Percentiles rank a stretch among this genome's conserved stretches.
These are phyloP conservation scores for Ceratopteris richardii DNA, from an alignment of 75 land plant genomes.

Conservation along the genomic window DNA sequence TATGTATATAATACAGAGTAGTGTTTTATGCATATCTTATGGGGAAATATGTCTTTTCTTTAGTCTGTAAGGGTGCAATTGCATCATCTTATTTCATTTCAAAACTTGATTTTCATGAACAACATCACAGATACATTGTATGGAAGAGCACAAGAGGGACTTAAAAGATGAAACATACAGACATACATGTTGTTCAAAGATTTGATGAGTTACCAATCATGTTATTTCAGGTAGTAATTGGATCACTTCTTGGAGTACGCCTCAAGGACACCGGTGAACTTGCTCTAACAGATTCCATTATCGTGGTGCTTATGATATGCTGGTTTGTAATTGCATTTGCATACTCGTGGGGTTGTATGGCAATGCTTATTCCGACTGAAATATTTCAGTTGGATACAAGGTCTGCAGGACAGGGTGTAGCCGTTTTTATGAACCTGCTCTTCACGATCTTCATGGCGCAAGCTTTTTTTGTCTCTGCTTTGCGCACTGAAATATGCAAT, in stretches of 20 bases:
- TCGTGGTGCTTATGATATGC: constrained; percentile 52
- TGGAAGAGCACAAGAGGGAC: no score
- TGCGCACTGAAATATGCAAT: constrained; percentile 61
- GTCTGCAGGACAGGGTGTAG: constrained; percentile 66
- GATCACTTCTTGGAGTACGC: constrained; percentile 23
- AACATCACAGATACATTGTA: no score
- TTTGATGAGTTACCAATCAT: no score
- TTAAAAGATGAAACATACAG: no score
- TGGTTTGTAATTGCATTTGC: constrained; percentile 56
- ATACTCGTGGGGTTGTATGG: constrained; percentile 82
- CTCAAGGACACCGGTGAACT: constrained; percentile 33
- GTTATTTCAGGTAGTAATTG: constrained; percentile 16
- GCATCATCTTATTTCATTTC: no score
- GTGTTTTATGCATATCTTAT: no score
- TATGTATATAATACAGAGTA: no score
- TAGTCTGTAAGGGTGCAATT: no score
- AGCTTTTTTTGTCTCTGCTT: constrained; percentile 47
- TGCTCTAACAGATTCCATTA: constrained; percentile 37
- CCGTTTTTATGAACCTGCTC: constrained; percentile 47
- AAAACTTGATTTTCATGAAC: no score
- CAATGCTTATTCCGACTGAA: constrained; percentile 59
- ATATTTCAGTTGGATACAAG: constrained; percentile 35
- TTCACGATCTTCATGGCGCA: constrained; percentile 68
- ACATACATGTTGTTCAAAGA: no score
- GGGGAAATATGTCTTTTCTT: no score